Percentiles rank a stretch among this genome's conserved stretches.
These are phyloP conservation scores for Paragyromitra xinjiangensis DNA, from an alignment of 495 filamentous ascomycete genomes.

Conservation along the genomic window DNA sequence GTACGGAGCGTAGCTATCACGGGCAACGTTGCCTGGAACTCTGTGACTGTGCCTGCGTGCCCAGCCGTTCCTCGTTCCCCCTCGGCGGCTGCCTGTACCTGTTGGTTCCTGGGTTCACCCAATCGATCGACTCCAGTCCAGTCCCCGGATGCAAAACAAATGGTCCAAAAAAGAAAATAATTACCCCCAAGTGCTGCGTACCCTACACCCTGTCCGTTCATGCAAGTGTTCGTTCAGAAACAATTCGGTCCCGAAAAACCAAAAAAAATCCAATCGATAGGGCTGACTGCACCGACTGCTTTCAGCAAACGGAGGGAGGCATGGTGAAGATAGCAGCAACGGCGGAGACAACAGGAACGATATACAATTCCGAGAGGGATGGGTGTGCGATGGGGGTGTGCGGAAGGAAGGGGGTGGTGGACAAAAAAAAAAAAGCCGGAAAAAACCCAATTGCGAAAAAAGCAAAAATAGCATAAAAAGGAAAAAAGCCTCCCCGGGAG, in stretches of 20 bases:
- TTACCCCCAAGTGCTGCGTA: slow-evolving; percentile 36
- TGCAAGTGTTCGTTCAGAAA: slow-evolving; percentile 51
- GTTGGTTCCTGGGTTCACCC: slow-evolving; percentile 47
- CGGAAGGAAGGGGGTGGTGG: slow-evolving; percentile 25
- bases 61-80: slow-evolving; percentile 19
- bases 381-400: slow-evolving; percentile 26
- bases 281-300: slow-evolving; percentile 46
- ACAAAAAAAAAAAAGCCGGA: slow-evolving; percentile 48
- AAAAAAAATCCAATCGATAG: slow-evolving; percentile 50
- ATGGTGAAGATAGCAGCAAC: slow-evolving; percentile 51
- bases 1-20: slow-evolving; percentile 2
- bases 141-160: slow-evolving; percentile 48
- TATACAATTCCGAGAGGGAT: slow-evolving; percentile 44
- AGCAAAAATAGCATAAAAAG: slow-evolving; percentile 44
- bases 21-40: slow-evolving; percentile 3
- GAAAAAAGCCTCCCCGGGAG: slow-evolving; percentile 47
- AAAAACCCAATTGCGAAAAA: slow-evolving; percentile 48
- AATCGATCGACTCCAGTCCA: slow-evolving; percentile 46
- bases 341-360: slow-evolving; percentile 49
- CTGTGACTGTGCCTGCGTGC: slow-evolving; percentile 37
- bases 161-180: slow-evolving; percentile 28
- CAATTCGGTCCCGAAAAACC: slow-evolving; percentile 45
- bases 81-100: slow-evolving; percentile 27
- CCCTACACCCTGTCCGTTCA: slow-evolving; percentile 43
- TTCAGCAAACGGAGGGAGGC: slow-evolving; percentile 43